phyloP scores from a whole-genome alignment of 345 rosid species.

The Eucalyptus tenuipes region DNA sequence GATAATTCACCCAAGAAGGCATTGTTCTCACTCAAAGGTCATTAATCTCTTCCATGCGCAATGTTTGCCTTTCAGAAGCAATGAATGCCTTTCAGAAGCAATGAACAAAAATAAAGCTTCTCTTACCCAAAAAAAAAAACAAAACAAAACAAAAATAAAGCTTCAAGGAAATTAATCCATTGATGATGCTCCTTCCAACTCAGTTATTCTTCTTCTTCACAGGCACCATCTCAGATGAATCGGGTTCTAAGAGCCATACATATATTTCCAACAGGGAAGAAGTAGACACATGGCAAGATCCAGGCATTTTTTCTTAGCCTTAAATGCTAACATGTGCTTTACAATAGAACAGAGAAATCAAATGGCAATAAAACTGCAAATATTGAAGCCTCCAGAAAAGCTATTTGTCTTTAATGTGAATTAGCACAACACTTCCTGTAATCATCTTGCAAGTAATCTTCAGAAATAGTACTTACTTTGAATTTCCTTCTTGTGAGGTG shows the following conservation, averaged over 20 bases:
- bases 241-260: background rate
- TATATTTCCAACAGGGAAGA: background rate
- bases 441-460: background rate
- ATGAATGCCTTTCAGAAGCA: background rate
- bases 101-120: background rate
- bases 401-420: background rate
- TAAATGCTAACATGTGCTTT: background rate
- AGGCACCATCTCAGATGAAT: background rate
- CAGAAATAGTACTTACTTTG: slow-evolving; percentile 42
- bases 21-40: background rate
- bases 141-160: background rate
- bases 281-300: background rate
- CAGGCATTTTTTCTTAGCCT: background rate
- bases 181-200: background rate
- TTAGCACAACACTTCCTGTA: background rate
- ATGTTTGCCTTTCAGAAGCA: background rate
- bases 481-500: slow-evolving; percentile 35
- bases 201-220: background rate
- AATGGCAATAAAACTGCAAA: background rate
- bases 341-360: background rate
- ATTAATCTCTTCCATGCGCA: background rate
- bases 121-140: too few species aligned
- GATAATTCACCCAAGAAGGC: background rate
- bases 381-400: background rate
- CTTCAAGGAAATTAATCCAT: background rate